Conservation (phyloP, 2,329 filamentous ascomycete genomes). For the Taxawa tesnikishii region DNA sequence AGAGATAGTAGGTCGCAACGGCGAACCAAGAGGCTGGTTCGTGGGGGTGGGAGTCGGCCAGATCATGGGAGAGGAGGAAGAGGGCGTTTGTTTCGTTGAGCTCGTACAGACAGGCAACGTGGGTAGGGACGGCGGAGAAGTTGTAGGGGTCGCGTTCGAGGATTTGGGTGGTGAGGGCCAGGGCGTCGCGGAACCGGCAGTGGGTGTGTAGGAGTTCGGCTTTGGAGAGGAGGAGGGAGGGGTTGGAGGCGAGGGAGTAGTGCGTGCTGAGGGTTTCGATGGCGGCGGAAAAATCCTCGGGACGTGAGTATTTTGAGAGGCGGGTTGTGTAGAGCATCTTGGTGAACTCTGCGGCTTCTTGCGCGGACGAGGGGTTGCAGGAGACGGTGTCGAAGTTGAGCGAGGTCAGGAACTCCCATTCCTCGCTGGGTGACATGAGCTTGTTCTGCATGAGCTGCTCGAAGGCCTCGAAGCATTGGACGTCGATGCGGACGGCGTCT, state of each 20-base stretch:
- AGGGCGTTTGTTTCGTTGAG: constrained; percentile 76
- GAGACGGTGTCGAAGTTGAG: constrained; percentile 80
- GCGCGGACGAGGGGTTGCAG: constrained; percentile 50
- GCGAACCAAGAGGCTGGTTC: constrained; percentile 90
- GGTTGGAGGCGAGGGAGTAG: constrained; percentile 75
- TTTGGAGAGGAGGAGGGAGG: constrained; percentile 79
- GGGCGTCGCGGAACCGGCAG: constrained; percentile 80
- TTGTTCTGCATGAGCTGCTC: constrained; percentile 96
- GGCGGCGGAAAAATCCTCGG: constrained; percentile 67
- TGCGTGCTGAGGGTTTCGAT: constrained; percentile 88
- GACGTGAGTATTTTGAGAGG: constrained; percentile 88
- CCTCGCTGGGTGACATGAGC: constrained; percentile 77
- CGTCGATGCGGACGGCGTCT: constrained; percentile 89
- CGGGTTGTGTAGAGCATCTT: constrained; percentile 94
- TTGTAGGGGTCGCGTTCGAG: constrained; percentile 79
- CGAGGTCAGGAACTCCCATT: constrained; percentile 78
- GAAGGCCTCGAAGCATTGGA: constrained; percentile 96
- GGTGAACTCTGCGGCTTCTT: constrained; percentile 86
- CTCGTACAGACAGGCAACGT: constrained; percentile 83
- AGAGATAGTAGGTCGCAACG: constrained; percentile 88
- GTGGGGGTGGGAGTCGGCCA: constrained; percentile 82
- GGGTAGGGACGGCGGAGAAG: constrained; percentile 77
- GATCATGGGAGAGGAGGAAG: constrained; percentile 82
- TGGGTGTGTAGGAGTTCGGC: constrained; percentile 91
- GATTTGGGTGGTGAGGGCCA: constrained; percentile 72